phyloP scores from a whole-genome alignment of 495 filamentous ascomycete species.

The Talaromyces nanjingensis region DNA sequence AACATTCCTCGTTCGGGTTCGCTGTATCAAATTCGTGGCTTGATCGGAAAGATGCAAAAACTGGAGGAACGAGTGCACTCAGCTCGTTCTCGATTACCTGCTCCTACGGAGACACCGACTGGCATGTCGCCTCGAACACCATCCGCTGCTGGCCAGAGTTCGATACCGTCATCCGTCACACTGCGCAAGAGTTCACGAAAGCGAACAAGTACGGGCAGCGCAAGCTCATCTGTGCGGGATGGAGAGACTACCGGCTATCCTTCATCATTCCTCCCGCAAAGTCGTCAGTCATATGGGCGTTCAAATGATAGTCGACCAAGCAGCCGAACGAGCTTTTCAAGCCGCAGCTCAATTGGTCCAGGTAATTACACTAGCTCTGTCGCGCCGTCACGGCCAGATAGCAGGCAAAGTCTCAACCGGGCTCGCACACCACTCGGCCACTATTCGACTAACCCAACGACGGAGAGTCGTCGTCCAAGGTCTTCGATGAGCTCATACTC shows the following conservation, averaged over 20 bases:
- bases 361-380: constrained; percentile 27
- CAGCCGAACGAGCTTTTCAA: constrained; percentile 39
- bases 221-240: constrained; percentile 46
- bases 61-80: constrained; percentile 89
- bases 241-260: constrained; percentile 36
- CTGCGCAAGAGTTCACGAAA: constrained; percentile 68
- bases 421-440: constrained; percentile 57
- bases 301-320: constrained; percentile 41
- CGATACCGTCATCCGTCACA: constrained; percentile 68
- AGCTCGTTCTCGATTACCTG: constrained; percentile 87
- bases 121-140: constrained; percentile 64
- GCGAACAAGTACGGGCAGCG: constrained; percentile 53
- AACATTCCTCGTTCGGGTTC: constrained; percentile 73
- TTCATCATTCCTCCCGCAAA: constrained; percentile 36
- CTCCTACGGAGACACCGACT: constrained; percentile 72
- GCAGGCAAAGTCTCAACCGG: constrained; percentile 60
- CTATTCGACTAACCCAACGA: constrained; percentile 38
- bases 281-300: constrained; percentile 45
- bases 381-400: constrained; percentile 46
- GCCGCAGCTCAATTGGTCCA: constrained; percentile 36
- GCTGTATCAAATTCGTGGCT: constrained; percentile 81
- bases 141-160: constrained; percentile 42
- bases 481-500: constrained; percentile 33
- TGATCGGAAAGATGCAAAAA: constrained; percentile 94
- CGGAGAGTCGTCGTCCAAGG: constrained; percentile 39